These are phyloP conservation scores for Mycena galericulata DNA, from an alignment of 768 basidiomycete species.

Conservation along the genomic window DNA sequence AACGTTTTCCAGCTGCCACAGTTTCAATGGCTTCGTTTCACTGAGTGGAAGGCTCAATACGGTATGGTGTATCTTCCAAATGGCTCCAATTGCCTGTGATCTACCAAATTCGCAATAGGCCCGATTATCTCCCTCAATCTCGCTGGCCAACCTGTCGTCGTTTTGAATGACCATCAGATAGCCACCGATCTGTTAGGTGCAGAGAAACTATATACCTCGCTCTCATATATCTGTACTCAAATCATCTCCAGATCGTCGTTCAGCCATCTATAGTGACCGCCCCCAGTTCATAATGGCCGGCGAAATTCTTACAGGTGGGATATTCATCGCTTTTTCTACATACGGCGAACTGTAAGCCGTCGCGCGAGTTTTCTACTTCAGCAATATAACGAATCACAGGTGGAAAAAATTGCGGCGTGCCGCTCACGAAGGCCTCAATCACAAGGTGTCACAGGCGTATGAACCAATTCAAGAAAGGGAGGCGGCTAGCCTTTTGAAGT, in stretches of 20 bases:
- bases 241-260: background rate
- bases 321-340: background rate
- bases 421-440: conserved; percentile 5
- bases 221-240: background rate
- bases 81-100: no score
- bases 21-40: no score
- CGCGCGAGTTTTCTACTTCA: background rate
- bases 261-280: conserved; percentile 12
- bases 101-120: no score
- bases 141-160: conserved; percentile 2
- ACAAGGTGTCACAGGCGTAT: background rate
- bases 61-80: no score
- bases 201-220: background rate
- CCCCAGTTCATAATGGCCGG: background rate
- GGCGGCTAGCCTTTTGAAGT: background rate
- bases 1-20: no score
- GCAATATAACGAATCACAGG: background rate
- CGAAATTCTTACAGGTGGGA: conserved; percentile 2
- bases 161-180: background rate
- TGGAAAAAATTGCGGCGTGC: conserved; percentile 13
- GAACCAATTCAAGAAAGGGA: background rate
- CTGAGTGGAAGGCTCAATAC: no score
- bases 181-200: background rate
- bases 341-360: conserved; percentile 4
- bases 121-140: background rate